phyloP scores from a whole-genome alignment of 768 basidiomycete genomes.

The Albatrellus ellisii region DNA sequence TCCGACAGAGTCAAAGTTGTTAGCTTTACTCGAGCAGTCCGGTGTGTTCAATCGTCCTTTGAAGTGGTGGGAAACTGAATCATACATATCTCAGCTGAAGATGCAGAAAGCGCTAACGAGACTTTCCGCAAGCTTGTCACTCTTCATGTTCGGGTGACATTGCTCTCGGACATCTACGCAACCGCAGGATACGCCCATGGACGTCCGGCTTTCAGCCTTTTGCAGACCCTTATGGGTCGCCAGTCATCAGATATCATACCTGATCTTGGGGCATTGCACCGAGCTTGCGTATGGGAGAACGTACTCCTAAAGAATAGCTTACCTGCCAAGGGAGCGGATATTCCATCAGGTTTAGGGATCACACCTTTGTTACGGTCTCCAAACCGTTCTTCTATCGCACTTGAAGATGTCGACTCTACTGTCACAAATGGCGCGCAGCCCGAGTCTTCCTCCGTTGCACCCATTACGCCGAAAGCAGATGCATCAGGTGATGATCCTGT shows the following conservation, averaged over 20 bases:
- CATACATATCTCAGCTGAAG: slow-evolving; percentile 25
- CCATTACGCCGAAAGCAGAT: slow-evolving; percentile 14
- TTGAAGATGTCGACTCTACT: slow-evolving; percentile 14
- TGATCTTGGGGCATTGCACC: slow-evolving; percentile 70
- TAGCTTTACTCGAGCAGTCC: slow-evolving; percentile 45
- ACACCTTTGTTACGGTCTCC: slow-evolving; percentile 39
- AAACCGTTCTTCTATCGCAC: slow-evolving; percentile 26
- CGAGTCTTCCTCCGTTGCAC: slow-evolving; percentile 12
- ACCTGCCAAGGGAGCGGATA: slow-evolving; percentile 18
- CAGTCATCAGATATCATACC: slow-evolving; percentile 50
- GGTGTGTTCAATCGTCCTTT: not conserved
- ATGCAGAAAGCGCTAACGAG: slow-evolving; percentile 37
- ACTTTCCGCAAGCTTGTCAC: slow-evolving; percentile 62
- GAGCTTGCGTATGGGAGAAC: slow-evolving; percentile 79
- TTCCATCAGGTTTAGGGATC: slow-evolving; percentile 27
- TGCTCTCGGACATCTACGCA: slow-evolving; percentile 80
- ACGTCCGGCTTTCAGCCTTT: slow-evolving; percentile 56
- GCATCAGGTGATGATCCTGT: not conserved
- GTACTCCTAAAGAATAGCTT: slow-evolving; percentile 57
- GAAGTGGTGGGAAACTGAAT: not conserved
- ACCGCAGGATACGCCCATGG: slow-evolving; percentile 75
- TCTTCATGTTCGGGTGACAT: slow-evolving; percentile 65
- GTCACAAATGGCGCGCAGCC: slow-evolving; percentile 14
- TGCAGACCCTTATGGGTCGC: slow-evolving; percentile 60
- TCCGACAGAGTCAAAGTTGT: slow-evolving; percentile 43